These are phyloP conservation scores for Trifolium dubium DNA, from an alignment of 306 rosid genomes.

Conservation along the genomic window DNA sequence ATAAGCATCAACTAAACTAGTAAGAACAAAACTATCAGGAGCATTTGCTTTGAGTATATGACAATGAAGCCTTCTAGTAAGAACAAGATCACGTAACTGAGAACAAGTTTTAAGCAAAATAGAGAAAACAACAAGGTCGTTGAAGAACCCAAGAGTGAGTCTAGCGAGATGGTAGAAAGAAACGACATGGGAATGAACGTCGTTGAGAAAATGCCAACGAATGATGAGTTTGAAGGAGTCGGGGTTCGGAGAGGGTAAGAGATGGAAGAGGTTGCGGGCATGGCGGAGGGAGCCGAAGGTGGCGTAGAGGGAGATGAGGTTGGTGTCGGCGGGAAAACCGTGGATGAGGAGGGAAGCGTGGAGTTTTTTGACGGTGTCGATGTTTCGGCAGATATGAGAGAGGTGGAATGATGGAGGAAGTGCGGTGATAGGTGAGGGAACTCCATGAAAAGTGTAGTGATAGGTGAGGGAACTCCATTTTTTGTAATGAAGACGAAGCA, in stretches of 20 bases:
- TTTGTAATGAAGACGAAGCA: conserved; percentile 14
- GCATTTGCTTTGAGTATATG: conserved; percentile 55
- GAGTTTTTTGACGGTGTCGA: conserved; percentile 53
- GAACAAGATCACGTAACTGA: conserved; percentile 53
- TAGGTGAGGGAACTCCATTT: conserved; percentile 19
- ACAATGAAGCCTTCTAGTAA: conserved; percentile 61
- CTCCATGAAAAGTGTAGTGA: not conserved
- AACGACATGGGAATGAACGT: conserved; percentile 50
- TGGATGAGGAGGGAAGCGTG: conserved; percentile 59
- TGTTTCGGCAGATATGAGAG: conserved; percentile 51
- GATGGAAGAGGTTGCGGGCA: conserved; percentile 76
- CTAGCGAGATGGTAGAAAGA: conserved; percentile 51
- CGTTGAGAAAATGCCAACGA: conserved; percentile 70
- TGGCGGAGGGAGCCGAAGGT: conserved; percentile 53
- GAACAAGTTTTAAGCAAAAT: conserved; percentile 62
- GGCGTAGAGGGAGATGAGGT: conserved; percentile 62
- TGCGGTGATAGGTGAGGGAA: not conserved
- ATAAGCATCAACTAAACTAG: conserved; percentile 60
- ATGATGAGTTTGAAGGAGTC: conserved; percentile 71
- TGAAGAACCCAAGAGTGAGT: conserved; percentile 31
- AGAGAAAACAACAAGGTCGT: conserved; percentile 59
- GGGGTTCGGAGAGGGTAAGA: conserved; percentile 54
- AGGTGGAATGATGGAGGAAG: conserved; percentile 52
- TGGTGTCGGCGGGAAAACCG: conserved; percentile 55
- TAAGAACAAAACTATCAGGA: conserved; percentile 57